Percentiles rank a stretch among this genome's conserved stretches.
phyloP scores from a whole-genome alignment of 257 asterid genomes.

The Solanum chiquidenum region DNA sequence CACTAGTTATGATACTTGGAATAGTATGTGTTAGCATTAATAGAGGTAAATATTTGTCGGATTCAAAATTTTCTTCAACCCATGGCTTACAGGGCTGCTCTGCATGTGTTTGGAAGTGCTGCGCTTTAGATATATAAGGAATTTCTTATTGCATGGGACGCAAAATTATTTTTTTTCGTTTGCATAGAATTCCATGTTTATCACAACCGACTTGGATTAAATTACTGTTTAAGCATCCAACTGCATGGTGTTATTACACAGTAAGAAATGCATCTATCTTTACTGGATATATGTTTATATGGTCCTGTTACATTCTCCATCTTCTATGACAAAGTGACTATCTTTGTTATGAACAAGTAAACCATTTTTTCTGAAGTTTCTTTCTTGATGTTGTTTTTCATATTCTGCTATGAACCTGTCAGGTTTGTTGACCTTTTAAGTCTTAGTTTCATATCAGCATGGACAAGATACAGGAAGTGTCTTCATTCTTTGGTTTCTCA shows the following conservation, averaged over 20 bases:
- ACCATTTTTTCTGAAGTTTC: background rate
- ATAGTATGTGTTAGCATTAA: background rate
- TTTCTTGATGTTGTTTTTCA: background rate
- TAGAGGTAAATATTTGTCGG: background rate
- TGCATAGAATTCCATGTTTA: background rate
- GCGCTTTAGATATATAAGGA: background rate
- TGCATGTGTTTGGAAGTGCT: background rate
- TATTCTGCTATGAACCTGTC: background rate
- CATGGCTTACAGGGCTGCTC: background rate
- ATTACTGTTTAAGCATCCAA: background rate
- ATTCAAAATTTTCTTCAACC: background rate
- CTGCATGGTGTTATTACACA: background rate
- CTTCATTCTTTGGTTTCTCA: background rate
- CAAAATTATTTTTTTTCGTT: background rate
- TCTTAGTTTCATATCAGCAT: background rate
- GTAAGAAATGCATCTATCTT: background rate
- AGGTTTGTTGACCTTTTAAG: background rate
- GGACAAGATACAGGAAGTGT: background rate
- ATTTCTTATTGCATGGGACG: background rate
- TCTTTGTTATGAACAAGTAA: background rate
- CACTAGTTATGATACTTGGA: background rate
- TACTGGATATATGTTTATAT: background rate
- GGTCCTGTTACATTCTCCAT: background rate
- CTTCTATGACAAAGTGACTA: background rate
- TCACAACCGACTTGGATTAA: background rate